These are phyloP conservation scores for Spiraea crenata DNA, from an alignment of 331 rosid species.

Conservation along the genomic window DNA sequence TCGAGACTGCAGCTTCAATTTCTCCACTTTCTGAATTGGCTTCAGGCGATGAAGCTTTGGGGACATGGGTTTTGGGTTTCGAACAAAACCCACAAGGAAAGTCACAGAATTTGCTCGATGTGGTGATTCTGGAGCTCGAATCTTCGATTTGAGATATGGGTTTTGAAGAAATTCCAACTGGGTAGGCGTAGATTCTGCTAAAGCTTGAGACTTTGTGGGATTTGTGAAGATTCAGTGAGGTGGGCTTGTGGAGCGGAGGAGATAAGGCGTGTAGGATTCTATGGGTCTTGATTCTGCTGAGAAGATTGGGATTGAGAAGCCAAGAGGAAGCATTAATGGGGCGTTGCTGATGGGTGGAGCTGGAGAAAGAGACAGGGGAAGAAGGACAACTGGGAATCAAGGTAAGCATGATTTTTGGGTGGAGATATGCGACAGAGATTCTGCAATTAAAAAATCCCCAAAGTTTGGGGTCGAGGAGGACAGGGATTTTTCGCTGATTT, in stretches of 20 bases:
- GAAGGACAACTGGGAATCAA: constrained; percentile 38
- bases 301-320: constrained; percentile 36
- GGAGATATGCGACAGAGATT: constrained; percentile 11
- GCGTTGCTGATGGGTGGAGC: constrained; percentile 31
- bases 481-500: not conserved
- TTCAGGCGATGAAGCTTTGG: constrained; percentile 50
- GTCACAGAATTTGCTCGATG: constrained; percentile 23
- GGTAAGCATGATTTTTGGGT: constrained; percentile 36
- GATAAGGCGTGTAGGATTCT: constrained; percentile 16
- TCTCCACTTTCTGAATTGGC: constrained; percentile 24
- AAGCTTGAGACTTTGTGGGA: constrained; percentile 20
- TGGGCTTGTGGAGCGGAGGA: constrained; percentile 17
- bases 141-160: constrained; percentile 42
- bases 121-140: constrained; percentile 30
- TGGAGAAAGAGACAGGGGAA: constrained; percentile 42
- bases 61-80: constrained; percentile 35
- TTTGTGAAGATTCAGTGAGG: constrained; percentile 14
- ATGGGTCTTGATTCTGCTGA: constrained; percentile 23
- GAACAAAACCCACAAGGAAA: constrained; percentile 33
- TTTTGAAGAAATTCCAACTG: constrained; percentile 26
- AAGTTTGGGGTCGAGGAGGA: not conserved
- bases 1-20: constrained; percentile 26
- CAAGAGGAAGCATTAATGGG: constrained; percentile 33
- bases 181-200: constrained; percentile 17
- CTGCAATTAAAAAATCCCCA: not conserved